Base-by-base conservation (phyloP, 495 filamentous ascomycete genomes). In the Penicillium nucicola region DNA sequence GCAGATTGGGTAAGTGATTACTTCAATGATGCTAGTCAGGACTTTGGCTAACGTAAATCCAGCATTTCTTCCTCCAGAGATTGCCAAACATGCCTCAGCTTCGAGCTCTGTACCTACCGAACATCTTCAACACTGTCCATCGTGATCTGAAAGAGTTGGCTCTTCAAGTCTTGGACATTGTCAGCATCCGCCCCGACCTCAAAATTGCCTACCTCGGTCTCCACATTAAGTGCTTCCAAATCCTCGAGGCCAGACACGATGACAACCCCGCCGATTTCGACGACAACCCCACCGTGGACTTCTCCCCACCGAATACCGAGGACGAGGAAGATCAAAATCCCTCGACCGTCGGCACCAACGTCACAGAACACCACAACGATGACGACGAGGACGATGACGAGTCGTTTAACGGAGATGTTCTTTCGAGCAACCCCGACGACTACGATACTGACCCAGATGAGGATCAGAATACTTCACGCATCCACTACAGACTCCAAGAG, bases 51-150 rank as follows among this genome's bases (percentile, higher is more conserved):
- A 58, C 42, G 35, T 50, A 8, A 39, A 30, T 40, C 48, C 52
- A 95, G 91, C 92, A 97, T 73, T 86, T 80, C 53, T 90, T 97
- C 75, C 79, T 97, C 5, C 90, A 90, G 57, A 77, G 85, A 44
- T 80, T 97, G 14, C 90, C 89, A 2, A 77, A 84, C 25, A 77
- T 95, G 45, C 77, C 85, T 2, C 83, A 88, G 46, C 79, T 97
- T 23, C 84, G 84, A 3, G 85, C 88, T 1, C 75, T 96, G 5
- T 85, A 96, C 58, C 81, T 97, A 20, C 82, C 88, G 2, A 78
- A 85, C 58, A 84, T 96, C 25, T 71, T 78, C 31, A 82, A 87
- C 33, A 80, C 81, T 45, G 75, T 81, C n/a, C 75, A 84, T 34
- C 67, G 69, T 8, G 72, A 71, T 42, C 72, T 82, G 4, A 80